A percentile compares a stretch with the other conserved stretches of the same genome.
phyloP scores from a whole-genome alignment of 129 eudicot species.

The Flaveria bidentis region DNA sequence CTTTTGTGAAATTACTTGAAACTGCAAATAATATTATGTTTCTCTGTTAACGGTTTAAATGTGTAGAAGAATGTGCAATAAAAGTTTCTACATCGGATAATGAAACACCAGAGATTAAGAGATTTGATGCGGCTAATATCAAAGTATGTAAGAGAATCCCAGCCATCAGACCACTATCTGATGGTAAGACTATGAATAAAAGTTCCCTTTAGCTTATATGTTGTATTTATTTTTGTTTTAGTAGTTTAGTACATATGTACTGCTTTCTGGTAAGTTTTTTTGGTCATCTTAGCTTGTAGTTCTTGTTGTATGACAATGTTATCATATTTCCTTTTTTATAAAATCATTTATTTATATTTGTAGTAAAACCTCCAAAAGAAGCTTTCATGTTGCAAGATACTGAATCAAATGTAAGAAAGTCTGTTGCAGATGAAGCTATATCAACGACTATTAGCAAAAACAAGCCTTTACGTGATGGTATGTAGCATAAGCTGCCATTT shows the following conservation, averaged over 20 bases:
- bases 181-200: constrained; percentile 38
- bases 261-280: constrained; percentile 8
- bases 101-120: constrained; percentile 21
- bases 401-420: constrained; percentile 31
- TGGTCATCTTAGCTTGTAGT: neutral
- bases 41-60: constrained; percentile 24
- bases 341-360: constrained; percentile 24
- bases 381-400: constrained; percentile 36
- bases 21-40: constrained; percentile 21
- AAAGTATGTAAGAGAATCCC: constrained; percentile 30
- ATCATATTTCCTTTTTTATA: neutral
- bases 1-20: constrained; percentile 16
- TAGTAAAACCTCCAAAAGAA: constrained; percentile 39
- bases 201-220: constrained; percentile 14
- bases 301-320: constrained; percentile 1
- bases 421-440: constrained; percentile 31
- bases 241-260: neutral
- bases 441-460: constrained; percentile 26
- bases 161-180: constrained; percentile 28
- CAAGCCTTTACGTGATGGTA: constrained; percentile 72
- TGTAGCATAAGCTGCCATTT: constrained; percentile 35
- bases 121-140: constrained; percentile 31
- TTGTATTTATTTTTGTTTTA: constrained; percentile 10
- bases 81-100: constrained; percentile 27
- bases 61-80: constrained; percentile 39